These are phyloP conservation scores for Takashimella koratensis DNA, from an alignment of 1,284 basidiomycete genomes.

Conservation along the genomic window DNA sequence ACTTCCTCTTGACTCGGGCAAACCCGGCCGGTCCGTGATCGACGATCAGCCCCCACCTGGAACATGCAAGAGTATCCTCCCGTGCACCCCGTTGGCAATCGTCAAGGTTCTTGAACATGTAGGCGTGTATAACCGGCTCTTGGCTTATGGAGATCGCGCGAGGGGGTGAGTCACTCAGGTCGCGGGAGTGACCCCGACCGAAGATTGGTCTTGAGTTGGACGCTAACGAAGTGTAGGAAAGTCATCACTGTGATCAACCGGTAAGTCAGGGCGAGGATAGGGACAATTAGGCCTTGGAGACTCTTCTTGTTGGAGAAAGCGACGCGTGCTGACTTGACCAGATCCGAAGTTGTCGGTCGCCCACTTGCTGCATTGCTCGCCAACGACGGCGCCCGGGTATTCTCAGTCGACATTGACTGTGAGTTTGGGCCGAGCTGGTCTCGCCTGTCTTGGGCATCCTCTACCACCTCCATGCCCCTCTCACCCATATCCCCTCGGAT, in stretches of 20 bases:
- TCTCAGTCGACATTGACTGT: constrained; percentile 89
- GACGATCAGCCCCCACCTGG: constrained; percentile 62
- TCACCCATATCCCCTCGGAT: neutral
- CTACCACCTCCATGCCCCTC: neutral
- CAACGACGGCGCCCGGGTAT: constrained; percentile 89
- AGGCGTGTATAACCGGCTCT: constrained; percentile 86
- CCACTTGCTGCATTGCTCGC: constrained; percentile 84
- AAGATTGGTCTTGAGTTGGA: too few species aligned
- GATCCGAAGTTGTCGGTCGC: constrained; percentile 78
- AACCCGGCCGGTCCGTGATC: constrained; percentile 9
- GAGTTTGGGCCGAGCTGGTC: constrained; percentile 10
- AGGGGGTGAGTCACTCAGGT: constrained; percentile 69
- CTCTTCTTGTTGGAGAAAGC: too few species aligned
- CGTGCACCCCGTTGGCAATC: constrained; percentile 93
- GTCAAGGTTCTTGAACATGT: constrained; percentile 89
- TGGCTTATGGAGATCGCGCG: constrained; percentile 90
- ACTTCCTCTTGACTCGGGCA: constrained; percentile 29
- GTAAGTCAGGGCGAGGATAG: too few species aligned
- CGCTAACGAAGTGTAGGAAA: constrained; percentile 13
- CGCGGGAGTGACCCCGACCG: too few species aligned
- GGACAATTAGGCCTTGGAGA: too few species aligned
- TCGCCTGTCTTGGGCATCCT: neutral
- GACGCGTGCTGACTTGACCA: too few species aligned
- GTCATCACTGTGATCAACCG: constrained; percentile 33
- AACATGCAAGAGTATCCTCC: constrained; percentile 65